phyloP scores from a whole-genome alignment of 139 green algal genomes.

The Monoraphidium neglectum region DNA sequence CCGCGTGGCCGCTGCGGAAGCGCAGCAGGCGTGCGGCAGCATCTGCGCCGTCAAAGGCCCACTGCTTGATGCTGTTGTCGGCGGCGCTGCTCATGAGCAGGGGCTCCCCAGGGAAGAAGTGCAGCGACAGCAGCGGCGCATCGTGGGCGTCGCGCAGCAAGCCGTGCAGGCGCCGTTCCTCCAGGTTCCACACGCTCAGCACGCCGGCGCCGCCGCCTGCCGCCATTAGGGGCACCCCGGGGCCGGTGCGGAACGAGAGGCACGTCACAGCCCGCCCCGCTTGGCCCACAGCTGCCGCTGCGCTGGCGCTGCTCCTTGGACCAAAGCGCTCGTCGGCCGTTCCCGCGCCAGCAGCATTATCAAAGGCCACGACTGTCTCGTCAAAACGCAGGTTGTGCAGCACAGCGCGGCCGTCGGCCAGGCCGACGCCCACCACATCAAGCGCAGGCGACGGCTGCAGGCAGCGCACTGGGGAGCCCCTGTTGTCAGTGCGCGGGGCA shows the following conservation, averaged over 20 bases:
- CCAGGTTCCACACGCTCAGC: constrained; percentile 94
- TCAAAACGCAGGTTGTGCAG: constrained; percentile 80
- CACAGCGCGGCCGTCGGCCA: constrained; percentile 82
- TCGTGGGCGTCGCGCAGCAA: constrained; percentile 86
- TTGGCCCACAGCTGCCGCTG: neutral
- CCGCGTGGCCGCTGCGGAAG: constrained; percentile 88
- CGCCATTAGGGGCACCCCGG: constrained; percentile 78
- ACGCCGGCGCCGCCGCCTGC: constrained; percentile 78
- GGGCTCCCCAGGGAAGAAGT: constrained; percentile 81
- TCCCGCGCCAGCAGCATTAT: constrained; percentile 76
- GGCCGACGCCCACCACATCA: constrained; percentile 92
- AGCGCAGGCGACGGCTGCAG: constrained; percentile 85
- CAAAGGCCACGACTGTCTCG: constrained; percentile 44
- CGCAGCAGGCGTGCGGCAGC: constrained; percentile 76
- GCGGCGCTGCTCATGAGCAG: constrained; percentile 81
- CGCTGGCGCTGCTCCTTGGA: neutral
- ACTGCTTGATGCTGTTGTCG: constrained; percentile 98
- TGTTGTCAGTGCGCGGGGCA: neutral
- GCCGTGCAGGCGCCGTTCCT: constrained; percentile 72
- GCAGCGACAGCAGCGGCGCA: constrained; percentile 55
- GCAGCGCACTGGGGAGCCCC: constrained; percentile 48
- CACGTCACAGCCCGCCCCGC: constrained; percentile 50
- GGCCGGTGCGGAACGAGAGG: constrained; percentile 69
- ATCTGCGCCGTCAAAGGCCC: constrained; percentile 79
- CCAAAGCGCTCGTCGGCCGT: constrained; percentile 24